A percentile compares a stretch with the other conserved stretches of the same genome.
phyloP scores from a whole-genome alignment of 1,284 basidiomycete genomes.

The Moniliella sp. region DNA sequence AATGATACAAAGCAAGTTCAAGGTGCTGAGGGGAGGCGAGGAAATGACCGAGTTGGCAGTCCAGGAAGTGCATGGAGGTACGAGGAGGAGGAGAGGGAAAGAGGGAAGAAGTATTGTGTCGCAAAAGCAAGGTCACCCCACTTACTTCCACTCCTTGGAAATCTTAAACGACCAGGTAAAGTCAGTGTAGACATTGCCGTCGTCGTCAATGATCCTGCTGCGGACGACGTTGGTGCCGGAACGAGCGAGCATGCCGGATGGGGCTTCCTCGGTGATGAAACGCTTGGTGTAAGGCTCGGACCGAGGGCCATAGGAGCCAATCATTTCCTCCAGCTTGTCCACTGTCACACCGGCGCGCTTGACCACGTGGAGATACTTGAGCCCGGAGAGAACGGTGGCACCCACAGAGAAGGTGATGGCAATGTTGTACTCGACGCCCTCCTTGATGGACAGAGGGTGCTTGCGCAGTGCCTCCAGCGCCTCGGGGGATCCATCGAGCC shows the following conservation, averaged over 20 bases:
- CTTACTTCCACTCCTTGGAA: slow-evolving; percentile 20
- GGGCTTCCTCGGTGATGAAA: slow-evolving; percentile 34
- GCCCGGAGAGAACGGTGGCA: slow-evolving; percentile 61
- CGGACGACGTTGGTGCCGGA: slow-evolving; percentile 54
- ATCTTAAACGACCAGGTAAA: slow-evolving; percentile 37
- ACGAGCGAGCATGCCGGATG: slow-evolving; percentile 53
- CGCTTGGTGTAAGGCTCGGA: slow-evolving; percentile 34
- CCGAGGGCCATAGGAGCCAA: slow-evolving; percentile 53
- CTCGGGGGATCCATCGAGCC: slow-evolving; percentile 12
- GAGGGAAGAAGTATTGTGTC: too few species aligned
- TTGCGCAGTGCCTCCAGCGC: slow-evolving; percentile 38
- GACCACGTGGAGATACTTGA: slow-evolving; percentile 55
- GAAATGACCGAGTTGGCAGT: too few species aligned
- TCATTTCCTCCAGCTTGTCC: slow-evolving; percentile 70
- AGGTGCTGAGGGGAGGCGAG: too few species aligned
- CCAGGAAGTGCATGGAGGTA: too few species aligned
- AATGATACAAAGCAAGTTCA: too few species aligned
- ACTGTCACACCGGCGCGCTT: slow-evolving; percentile 55
- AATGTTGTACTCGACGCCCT: slow-evolving; percentile 50
- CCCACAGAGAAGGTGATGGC: slow-evolving; percentile 61
- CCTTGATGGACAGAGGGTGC: slow-evolving; percentile 44
- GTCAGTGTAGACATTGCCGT: slow-evolving; percentile 44
- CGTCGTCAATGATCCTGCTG: slow-evolving; percentile 54
- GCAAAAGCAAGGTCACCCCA: too few species aligned
- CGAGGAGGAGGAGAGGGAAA: too few species aligned